Percentiles rank a stretch among this genome's conserved stretches.
phyloP scores from a whole-genome alignment of 192 early-diverging fungal genomes.

The Coemansia sp. region DNA sequence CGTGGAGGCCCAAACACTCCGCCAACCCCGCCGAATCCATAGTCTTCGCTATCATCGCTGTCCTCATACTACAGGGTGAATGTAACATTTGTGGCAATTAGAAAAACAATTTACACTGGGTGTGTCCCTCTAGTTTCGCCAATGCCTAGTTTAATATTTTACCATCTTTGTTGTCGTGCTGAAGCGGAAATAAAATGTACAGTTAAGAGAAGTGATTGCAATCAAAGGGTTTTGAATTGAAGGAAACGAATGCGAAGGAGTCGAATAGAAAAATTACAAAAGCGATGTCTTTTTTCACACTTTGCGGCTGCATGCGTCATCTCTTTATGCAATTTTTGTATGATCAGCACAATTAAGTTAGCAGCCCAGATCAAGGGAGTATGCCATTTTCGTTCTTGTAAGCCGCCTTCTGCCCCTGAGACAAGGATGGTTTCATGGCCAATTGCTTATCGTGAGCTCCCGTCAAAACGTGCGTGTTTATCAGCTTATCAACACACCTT shows the following conservation, averaged over 20 bases:
- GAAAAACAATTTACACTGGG: neutral
- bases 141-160: neutral
- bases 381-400: no score
- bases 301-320: neutral
- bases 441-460: no score
- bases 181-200: neutral
- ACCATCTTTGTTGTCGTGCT: neutral
- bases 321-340: neutral
- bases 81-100: neutral
- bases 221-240: conserved; percentile 2
- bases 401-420: no score
- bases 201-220: neutral
- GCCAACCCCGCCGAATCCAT: conserved; percentile 16
- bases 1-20: conserved; percentile 14
- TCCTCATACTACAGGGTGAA: conserved; percentile 19
- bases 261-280: neutral
- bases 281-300: neutral
- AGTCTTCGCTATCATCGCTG: conserved; percentile 27
- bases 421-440: no score
- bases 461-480: no score
- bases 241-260: neutral
- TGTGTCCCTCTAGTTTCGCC: neutral
- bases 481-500: no score
- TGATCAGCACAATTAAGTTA: no score
- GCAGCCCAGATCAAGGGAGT: no score